phyloP scores from a whole-genome alignment of 495 filamentous ascomycete genomes.

The Jackrogersella minutella region DNA sequence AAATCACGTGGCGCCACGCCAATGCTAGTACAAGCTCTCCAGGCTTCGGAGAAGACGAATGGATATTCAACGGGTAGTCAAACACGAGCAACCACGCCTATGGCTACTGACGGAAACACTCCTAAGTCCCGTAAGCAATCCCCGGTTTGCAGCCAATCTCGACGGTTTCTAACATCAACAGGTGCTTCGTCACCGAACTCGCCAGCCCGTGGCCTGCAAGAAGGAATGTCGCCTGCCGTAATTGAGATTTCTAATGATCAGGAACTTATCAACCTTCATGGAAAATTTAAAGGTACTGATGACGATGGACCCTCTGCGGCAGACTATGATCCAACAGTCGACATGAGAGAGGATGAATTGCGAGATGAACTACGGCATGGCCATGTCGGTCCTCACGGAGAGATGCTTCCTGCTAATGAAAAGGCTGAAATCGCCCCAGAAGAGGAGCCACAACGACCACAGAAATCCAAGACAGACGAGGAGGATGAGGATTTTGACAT shows the following conservation, averaged over 20 bases:
- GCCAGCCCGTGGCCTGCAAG: conserved; percentile 44
- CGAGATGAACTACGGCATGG: conserved; percentile 71
- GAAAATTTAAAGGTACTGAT: conserved; percentile 54
- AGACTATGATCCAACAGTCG: conserved; percentile 91
- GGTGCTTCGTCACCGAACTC: conserved; percentile 49
- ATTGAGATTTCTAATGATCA: conserved; percentile 61
- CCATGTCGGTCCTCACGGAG: conserved; percentile 56
- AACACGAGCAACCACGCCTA: conserved; percentile 53
- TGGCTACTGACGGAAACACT: conserved; percentile 50
- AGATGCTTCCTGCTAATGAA: conserved; percentile 42
- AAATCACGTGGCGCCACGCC: conserved; percentile 79
- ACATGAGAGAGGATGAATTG: conserved; percentile 88
- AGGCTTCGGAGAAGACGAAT: conserved; percentile 65
- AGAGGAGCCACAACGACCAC: conserved; percentile 46
- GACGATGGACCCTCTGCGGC: conserved; percentile 89
- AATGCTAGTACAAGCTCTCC: conserved; percentile 78
- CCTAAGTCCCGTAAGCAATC: conserved; percentile 51
- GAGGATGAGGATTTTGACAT: conserved; percentile 84
- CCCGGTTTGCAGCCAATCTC: neutral
- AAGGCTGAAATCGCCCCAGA: conserved; percentile 50
- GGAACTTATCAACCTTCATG: conserved; percentile 71
- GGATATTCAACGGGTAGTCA: conserved; percentile 60
- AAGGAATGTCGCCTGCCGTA: conserved; percentile 53
- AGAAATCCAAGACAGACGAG: conserved; percentile 60
- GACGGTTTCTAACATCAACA: conserved; percentile 33